Base-by-base conservation (phyloP, 148 eudicot species). In the Amaranthus hypochondriacus region DNA sequence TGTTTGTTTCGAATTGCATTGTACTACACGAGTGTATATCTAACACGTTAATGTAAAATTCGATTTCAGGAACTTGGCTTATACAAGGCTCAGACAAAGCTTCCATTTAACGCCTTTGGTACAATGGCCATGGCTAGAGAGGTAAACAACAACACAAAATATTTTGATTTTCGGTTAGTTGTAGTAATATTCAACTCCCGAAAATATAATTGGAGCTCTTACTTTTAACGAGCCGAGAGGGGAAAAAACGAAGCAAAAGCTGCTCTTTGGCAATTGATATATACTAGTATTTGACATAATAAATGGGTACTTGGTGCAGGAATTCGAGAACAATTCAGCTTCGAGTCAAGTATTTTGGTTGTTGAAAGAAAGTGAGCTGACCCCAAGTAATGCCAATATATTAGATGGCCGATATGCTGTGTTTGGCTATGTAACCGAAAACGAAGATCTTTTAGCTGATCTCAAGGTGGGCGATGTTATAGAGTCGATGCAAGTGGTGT, bases 41-140 rank as follows among this genome's bases (percentile, higher is more conserved):
- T 73, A 13, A 60, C 42, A 21, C 52, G n/a, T 28, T 46, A 4
- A 3, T 7, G 11, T 73, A 11, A 48, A 56, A 21, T 55, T 69
- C 67, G 43, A 21, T 14, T 82, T 69, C 88, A 92, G 97, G 97
- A 92, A 63, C 90, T 92, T 83, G 99, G 97, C 78, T 90, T 95
- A 49, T 95, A 92, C 92, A 95, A 92, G 83, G 97, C 99, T 82
- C 99, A 95, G 79, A 92, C 97, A 64, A 95, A 82, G 82, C 99
- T 95, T 75, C 99, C 99, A 15, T 95, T 95, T 13, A 95, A 95
- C 82, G 99, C 97, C 70, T 95, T 95, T 75, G 99, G 99, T 76
- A 95, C 99, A 62, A 95, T 92, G 99, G 99, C 99, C 68, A 95
- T 95, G 99, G 99, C 99, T 8, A 89, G 97, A 92, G 99, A 95